Base-by-base conservation (phyloP, 176 grass and related monocot genomes). In the Rhynchospora pubera region DNA sequence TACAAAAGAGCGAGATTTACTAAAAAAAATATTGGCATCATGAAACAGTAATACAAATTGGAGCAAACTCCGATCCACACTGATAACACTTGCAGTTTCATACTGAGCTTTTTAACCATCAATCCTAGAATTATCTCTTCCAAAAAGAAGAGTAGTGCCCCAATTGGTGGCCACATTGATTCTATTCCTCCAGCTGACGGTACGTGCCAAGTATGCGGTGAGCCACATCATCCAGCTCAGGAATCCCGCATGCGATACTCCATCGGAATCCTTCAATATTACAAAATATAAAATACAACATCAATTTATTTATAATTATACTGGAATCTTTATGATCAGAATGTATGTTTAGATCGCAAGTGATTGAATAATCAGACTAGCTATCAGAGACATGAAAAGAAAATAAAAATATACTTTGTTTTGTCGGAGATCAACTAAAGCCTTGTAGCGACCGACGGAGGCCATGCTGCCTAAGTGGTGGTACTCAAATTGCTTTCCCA, bases 401-500 rank as follows among this genome's bases (percentile, higher is more conserved):
- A 30, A 34, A 34, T 34, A 34, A 34, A 66, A 21, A 16, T 39
- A 10, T 81, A 83, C 88, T 84, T 97, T 93, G 85, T 66, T 97
- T 88, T 91, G 81, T 87, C 94, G 89, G 9, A 97, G 89, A 82
- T 97, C 91, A 48, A 97, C 94, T 61, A 93, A 87, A 58, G 91
- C 91, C 85, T 97, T 93, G 89, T 97, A 97, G 7, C 91, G 84
- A 9, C 91, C 94, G 6, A 97, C 91, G 0, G 94, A 91, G 19
- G 91, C 94, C 91, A 97, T 97, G 87, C 94, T 97, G 68, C 94
- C 94, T 3, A 97, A 83, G 84, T 93, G 91, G 85, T 83, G 86
- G 83, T 97, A 97, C 75, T 89, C 87, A 77, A 97, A 97, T 26
- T 91, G 94, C 12, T 93, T 91, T 16, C 89, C 94, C 16, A 90